These are phyloP conservation scores for Fusarium palustre DNA, from an alignment of 2,329 filamentous ascomycete species.

Conservation along the genomic window DNA sequence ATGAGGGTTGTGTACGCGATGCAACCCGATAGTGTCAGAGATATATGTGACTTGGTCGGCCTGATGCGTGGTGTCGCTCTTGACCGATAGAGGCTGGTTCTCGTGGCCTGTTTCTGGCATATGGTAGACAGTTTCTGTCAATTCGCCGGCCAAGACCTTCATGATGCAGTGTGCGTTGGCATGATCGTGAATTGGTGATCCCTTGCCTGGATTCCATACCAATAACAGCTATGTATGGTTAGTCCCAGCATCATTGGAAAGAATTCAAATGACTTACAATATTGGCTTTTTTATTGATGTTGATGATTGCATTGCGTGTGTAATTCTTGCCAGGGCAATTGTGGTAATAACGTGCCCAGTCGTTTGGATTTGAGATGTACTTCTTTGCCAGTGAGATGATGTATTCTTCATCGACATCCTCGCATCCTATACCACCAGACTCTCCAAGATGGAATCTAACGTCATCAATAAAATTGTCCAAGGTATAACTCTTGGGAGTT, in stretches of 20 bases:
- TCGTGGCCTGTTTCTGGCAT: not conserved
- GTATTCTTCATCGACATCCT: slow-evolving; percentile 14
- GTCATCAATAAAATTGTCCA: not conserved
- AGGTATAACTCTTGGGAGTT: not conserved
- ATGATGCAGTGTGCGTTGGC: slow-evolving; percentile 23
- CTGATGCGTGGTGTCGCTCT: slow-evolving; percentile 1
- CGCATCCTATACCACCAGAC: slow-evolving; percentile 9
- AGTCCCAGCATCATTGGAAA: not conserved
- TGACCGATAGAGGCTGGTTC: not conserved
- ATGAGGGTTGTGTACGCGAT: slow-evolving; percentile 20
- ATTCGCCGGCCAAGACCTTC: slow-evolving; percentile 12
- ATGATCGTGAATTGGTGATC: slow-evolving; percentile 19
- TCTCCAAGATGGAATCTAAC: not conserved
- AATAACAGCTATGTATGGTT: not conserved
- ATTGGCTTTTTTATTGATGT: slow-evolving; percentile 18
- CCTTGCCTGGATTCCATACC: slow-evolving; percentile 23
- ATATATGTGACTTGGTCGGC: slow-evolving; percentile 21
- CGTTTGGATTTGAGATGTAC: slow-evolving; percentile 15
- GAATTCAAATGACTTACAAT: not conserved
- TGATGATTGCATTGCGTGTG: slow-evolving; percentile 7
- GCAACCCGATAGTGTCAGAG: slow-evolving; percentile 14
- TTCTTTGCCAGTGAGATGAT: slow-evolving; percentile 1
- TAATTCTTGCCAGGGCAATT: slow-evolving; percentile 19
- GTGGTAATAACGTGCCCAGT: slow-evolving; percentile 19
- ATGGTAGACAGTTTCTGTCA: slow-evolving; percentile 10